These are phyloP conservation scores for Endocalyx cinctus DNA, from an alignment of 2,329 filamentous ascomycete genomes.

Conservation along the genomic window DNA sequence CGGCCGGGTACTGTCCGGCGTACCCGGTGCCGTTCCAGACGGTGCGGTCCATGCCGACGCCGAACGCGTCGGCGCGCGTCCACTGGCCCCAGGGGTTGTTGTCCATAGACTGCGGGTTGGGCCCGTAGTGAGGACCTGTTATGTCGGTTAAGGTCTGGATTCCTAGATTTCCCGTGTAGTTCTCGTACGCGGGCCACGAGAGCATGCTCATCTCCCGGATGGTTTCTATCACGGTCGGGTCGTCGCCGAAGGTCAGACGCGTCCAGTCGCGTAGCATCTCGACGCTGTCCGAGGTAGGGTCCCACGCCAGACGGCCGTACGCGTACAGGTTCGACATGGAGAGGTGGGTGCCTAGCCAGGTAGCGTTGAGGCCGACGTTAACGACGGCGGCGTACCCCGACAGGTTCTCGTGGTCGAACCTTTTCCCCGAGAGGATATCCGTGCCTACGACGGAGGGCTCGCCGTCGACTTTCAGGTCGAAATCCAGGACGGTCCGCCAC, in stretches of 20 bases:
- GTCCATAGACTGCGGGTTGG: conserved; percentile 63
- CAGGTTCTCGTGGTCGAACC: conserved; percentile 51
- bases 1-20: conserved; percentile 60
- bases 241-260: conserved; percentile 59
- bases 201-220: conserved; percentile 61
- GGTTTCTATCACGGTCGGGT: conserved; percentile 50
- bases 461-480: conserved; percentile 59
- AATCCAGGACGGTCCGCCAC: conserved; percentile 65
- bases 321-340: conserved; percentile 70
- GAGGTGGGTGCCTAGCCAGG: conserved; percentile 66
- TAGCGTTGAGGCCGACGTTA: conserved; percentile 61
- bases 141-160: conserved; percentile 67
- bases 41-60: conserved; percentile 69
- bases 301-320: conserved; percentile 64
- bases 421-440: conserved; percentile 56
- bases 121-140: conserved; percentile 61
- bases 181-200: conserved; percentile 68
- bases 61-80: conserved; percentile 57
- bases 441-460: conserved; percentile 47
- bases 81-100: conserved; percentile 68
- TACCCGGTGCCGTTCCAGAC: conserved; percentile 63
- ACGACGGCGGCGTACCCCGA: conserved; percentile 63
- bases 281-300: conserved; percentile 45
- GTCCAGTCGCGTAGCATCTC: conserved; percentile 60
- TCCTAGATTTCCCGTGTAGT: conserved; percentile 66